phyloP scores from a whole-genome alignment of 2,329 filamentous ascomycete species.

The Allantophomopsis lycopodina region DNA sequence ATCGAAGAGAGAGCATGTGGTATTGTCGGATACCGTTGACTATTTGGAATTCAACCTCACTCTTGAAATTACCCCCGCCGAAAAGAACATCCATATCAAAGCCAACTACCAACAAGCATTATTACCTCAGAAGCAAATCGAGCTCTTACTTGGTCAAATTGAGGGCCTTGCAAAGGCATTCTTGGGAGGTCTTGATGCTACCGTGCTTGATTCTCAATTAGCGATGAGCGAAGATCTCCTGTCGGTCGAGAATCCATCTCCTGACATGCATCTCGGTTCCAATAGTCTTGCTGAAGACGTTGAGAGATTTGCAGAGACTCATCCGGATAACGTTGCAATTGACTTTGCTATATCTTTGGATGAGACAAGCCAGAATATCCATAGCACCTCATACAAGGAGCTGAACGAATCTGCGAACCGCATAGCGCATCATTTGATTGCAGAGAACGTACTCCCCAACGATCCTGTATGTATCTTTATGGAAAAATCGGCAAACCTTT shows the following conservation, averaged over 20 bases:
- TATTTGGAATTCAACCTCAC: slow-evolving; percentile 64
- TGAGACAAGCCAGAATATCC: slow-evolving; percentile 18
- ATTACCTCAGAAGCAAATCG: slow-evolving; percentile 40
- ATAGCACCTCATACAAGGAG: slow-evolving; percentile 45
- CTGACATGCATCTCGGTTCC: slow-evolving; percentile 1
- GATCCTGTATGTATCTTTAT: slow-evolving; percentile 60
- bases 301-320: slow-evolving; percentile 13
- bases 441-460: slow-evolving; percentile 30
- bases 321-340: slow-evolving; percentile 45
- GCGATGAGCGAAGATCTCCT: slow-evolving; percentile 6
- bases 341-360: slow-evolving; percentile 42
- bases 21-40: slow-evolving; percentile 48
- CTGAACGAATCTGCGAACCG: slow-evolving; percentile 52
- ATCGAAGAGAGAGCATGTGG: slow-evolving; percentile 23
- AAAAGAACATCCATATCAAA: slow-evolving; percentile 29
- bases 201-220: slow-evolving; percentile 5
- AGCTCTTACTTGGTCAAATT: slow-evolving; percentile 46
- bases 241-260: slow-evolving; percentile 14
- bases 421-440: slow-evolving; percentile 41
- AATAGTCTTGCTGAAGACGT: slow-evolving; percentile 14
- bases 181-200: slow-evolving; percentile 3
- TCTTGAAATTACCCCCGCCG: slow-evolving; percentile 58
- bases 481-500: slow-evolving; percentile 63
- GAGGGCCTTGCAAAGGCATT: slow-evolving; percentile 33
- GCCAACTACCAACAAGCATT: slow-evolving; percentile 37